These are phyloP conservation scores for Candida glucosophila DNA, from an alignment of 1,139 yeast genomes.

Conservation along the genomic window DNA sequence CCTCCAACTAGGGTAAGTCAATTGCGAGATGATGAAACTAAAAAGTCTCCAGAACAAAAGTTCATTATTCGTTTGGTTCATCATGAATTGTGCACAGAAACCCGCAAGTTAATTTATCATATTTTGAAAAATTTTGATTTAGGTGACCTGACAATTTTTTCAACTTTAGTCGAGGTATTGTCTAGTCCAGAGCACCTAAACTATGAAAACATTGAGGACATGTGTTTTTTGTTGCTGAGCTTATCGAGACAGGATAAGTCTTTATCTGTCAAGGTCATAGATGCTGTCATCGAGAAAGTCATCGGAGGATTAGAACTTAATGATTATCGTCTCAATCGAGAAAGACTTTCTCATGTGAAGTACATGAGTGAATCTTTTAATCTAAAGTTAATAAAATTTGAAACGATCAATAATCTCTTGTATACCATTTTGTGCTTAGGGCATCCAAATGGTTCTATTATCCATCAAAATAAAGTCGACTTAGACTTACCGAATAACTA, in stretches of 20 bases:
- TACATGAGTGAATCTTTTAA: conserved; percentile 55
- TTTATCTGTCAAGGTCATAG: conserved; percentile 43
- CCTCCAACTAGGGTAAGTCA: conserved; percentile 30
- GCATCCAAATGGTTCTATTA: conserved; percentile 56
- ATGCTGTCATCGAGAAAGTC: conserved; percentile 57
- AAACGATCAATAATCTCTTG: conserved; percentile 44
- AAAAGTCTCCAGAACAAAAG: conserved; percentile 28
- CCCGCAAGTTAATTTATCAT: conserved; percentile 23
- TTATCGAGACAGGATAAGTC: conserved; percentile 25
- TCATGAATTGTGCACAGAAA: conserved; percentile 38
- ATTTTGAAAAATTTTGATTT: conserved; percentile 37
- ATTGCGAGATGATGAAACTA: conserved; percentile 4
- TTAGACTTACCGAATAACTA: conserved; percentile 61
- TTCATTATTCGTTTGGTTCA: conserved; percentile 45
- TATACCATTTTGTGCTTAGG: conserved; percentile 61
- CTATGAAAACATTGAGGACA: conserved; percentile 42
- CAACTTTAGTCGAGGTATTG: conserved; percentile 43
- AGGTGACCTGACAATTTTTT: conserved; percentile 26
- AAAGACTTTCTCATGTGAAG: conserved; percentile 52
- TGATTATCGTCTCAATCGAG: conserved; percentile 52
- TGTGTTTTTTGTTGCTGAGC: conserved; percentile 42
- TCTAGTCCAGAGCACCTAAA: conserved; percentile 54
- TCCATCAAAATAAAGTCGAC: conserved; percentile 26
- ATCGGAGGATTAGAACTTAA: conserved; percentile 60
- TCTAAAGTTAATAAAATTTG: conserved; percentile 36